Base-by-base conservation (phyloP, 768 basidiomycete genomes). In the Tulasnella sp. region DNA sequence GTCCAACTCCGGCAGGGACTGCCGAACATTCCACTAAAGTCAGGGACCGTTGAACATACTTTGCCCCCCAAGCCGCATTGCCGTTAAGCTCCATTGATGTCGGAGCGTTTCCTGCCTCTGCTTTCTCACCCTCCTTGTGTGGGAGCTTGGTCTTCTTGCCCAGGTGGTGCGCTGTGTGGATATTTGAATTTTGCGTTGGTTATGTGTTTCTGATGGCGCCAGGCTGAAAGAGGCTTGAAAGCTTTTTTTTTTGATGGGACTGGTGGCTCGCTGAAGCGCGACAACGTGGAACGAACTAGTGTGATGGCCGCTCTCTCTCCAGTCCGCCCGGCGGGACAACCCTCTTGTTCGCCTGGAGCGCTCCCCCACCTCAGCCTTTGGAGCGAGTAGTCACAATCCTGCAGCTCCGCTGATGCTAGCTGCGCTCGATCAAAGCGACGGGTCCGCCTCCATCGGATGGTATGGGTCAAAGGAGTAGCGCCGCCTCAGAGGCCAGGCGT, bases 161-260 rank as follows among this genome's bases (percentile, higher is more conserved):
- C 11, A 13, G 11, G 57, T 61, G n/a, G 57, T 29, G 23, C 10
- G 2, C 57, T 6, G n/a, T 61, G 26, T 23, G 29, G 61, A 67
- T 26, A 67, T 67, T 67, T 67, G 61, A 67, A 29, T 67, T 67
- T 35, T 67, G 61, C 61, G 26, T 67, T 67, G 61, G 61, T 67
- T 67, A 10, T 18, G 57, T 61, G 26, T 29, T 67, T 67, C 15
- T 67, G 61, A 67, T 67, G 61, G 61, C 23, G 23, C 26, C 61
- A 35, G n/a, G 55, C 55, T n/a, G 29, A 57, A n/a, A 29, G 61
- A 67, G 61, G 61, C 61, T 67, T 67, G 61, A 67, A 29, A 35
- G 29, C 16, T 67, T 67, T 67, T 67, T 67, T 67, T 44, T 44
- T 18, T 44, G 51, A 51, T 51, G 61, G 23, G 2, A 20, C 2